Percentiles rank a stretch among this genome's conserved stretches.
Evolutionary conservation across 495 filamentous ascomycete genomes (phyloP).

Genomic region (Xanthoparmelia taractica): DNA sequence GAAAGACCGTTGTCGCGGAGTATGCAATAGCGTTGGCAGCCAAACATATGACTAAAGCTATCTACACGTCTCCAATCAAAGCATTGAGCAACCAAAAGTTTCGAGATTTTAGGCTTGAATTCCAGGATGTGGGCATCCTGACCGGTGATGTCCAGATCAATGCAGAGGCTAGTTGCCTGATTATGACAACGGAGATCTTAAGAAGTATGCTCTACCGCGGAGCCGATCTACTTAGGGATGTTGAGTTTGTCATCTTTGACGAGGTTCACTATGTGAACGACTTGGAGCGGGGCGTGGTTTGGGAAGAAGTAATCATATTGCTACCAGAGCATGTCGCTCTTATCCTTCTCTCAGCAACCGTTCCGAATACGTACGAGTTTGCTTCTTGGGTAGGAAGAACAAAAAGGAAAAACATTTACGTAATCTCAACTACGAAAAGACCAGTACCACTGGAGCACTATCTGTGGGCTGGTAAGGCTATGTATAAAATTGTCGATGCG

Average conservation of each 20-base stretch:
- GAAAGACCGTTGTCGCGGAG: conserved; percentile 96
- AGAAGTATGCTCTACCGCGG: conserved; percentile 97
- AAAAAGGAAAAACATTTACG: conserved; percentile 98
- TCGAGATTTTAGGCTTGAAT: conserved; percentile 78
- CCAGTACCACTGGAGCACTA: conserved; percentile 94
- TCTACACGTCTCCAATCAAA: conserved; percentile 98
- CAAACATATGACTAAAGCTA: conserved; percentile 98
- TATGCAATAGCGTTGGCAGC: conserved; percentile 94
- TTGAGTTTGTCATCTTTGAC: conserved; percentile 98
- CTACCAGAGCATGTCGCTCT: conserved; percentile 92
- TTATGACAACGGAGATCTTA: conserved; percentile 98
- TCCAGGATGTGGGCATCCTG: conserved; percentile 93
- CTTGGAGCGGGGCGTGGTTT: conserved; percentile 92
- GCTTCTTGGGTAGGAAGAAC: conserved; percentile 97
- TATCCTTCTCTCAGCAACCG: conserved; percentile 90
- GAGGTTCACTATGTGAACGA: conserved; percentile 99
- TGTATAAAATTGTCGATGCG: conserved; percentile 87
- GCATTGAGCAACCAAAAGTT: conserved; percentile 98
- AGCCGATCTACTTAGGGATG: conserved; percentile 91
- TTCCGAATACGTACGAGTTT: conserved; percentile 95
- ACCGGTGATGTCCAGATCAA: conserved; percentile 98
- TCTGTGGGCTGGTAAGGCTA: conserved; percentile 85
- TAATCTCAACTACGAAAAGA: conserved; percentile 93
- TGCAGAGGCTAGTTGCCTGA: conserved; percentile 93
- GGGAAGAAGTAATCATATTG: conserved; percentile 99